phyloP scores from a whole-genome alignment of 2,329 filamentous ascomycete species.

The Pseudogymnoascus pannorum region DNA sequence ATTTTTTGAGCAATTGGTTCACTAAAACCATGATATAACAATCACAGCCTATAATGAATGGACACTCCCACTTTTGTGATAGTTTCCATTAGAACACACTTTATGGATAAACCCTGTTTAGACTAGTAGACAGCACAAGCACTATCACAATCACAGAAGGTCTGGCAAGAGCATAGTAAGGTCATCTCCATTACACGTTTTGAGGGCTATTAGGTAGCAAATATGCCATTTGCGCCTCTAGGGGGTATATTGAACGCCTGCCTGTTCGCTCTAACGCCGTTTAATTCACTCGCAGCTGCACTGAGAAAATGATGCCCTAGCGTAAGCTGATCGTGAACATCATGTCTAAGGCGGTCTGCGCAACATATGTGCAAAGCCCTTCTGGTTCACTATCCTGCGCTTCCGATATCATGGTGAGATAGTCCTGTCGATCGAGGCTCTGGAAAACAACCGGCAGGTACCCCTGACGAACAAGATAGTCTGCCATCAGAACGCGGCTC shows the following conservation, averaged over 20 bases:
- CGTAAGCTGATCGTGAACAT: constrained; percentile 10
- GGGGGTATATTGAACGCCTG: neutral
- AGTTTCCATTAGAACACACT: neutral
- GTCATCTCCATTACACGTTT: neutral
- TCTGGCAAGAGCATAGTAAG: too few species aligned
- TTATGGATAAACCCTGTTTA: neutral
- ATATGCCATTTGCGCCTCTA: neutral
- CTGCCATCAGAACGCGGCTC: constrained; percentile 21
- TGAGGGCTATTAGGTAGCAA: neutral
- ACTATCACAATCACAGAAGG: neutral
- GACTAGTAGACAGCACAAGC: neutral
- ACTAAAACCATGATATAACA: neutral
- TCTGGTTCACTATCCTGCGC: constrained; percentile 17
- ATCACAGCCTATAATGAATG: neutral
- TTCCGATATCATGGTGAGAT: constrained; percentile 19
- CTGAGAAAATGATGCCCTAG: neutral
- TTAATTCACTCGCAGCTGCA: neutral
- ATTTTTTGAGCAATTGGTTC: neutral
- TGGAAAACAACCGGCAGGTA: constrained; percentile 18
- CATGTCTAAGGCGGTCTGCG: constrained; percentile 11
- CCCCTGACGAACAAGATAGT: constrained; percentile 22
- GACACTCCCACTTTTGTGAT: neutral
- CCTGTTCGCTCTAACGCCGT: neutral
- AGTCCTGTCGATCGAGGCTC: constrained; percentile 16
- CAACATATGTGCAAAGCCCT: constrained; percentile 3